A percentile compares a stretch with the other conserved stretches of the same genome.
Conservation (phyloP, 176 grass and related monocot genomes). For the Hordeum marinum region DNA sequence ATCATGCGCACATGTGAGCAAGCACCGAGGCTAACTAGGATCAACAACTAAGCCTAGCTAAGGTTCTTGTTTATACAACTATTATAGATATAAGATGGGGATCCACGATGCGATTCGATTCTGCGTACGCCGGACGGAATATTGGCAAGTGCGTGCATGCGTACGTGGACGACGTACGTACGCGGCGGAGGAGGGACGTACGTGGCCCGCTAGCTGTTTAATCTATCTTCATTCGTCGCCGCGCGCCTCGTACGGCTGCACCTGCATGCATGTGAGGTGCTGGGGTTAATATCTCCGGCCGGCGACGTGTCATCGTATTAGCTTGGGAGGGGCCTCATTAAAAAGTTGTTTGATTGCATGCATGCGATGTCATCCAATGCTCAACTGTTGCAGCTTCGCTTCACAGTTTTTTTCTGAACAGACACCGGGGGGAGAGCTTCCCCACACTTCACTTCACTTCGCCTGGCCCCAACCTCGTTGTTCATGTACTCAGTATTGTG, state of each 20-base stretch:
- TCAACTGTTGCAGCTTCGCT: not conserved
- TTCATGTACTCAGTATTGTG: not conserved
- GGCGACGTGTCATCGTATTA: not conserved
- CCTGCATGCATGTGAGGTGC: not conserved
- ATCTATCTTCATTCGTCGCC: not conserved
- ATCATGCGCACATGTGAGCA: slow-evolving; percentile 23
- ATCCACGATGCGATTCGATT: not conserved
- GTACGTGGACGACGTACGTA: not conserved
- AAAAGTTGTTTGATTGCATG: not conserved
- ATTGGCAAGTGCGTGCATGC: not conserved
- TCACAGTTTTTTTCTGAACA: too few relatives aligned
- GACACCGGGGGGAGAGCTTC: too few relatives aligned
- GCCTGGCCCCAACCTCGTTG: not conserved
- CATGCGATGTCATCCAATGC: not conserved
- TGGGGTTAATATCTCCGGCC: not conserved
- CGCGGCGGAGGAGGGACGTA: not conserved
- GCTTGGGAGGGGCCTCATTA: not conserved
- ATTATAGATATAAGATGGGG: too few relatives aligned
- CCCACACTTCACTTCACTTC: not conserved
- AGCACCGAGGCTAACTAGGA: not conserved
- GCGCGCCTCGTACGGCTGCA: slow-evolving; percentile 11
- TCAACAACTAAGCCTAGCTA: not conserved
- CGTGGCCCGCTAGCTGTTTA: not conserved
- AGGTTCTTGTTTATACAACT: not conserved
- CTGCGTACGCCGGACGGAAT: not conserved